A percentile compares a stretch with the other conserved stretches of the same genome.
These are phyloP conservation scores for Leishmania turanica DNA, from an alignment of 208 protist genomes.

Conservation along the genomic window DNA sequence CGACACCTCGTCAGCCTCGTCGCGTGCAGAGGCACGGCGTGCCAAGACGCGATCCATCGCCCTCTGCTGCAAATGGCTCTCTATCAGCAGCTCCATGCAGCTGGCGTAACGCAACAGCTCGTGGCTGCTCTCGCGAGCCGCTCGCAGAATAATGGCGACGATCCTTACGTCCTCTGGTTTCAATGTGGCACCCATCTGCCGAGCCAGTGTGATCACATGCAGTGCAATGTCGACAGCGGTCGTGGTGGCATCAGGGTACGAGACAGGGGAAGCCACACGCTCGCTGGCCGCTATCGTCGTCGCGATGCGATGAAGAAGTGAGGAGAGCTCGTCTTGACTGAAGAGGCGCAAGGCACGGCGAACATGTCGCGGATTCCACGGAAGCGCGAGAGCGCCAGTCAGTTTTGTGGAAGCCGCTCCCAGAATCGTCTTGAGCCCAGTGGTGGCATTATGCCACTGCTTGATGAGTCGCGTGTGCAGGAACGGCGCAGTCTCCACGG, in stretches of 20 bases:
- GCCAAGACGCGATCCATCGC: constrained; percentile 49
- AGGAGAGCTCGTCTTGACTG: constrained; percentile 34
- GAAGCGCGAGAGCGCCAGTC: constrained; percentile 36
- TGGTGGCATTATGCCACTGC: constrained; percentile 83
- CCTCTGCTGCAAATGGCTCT: constrained; percentile 55
- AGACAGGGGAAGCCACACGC: constrained; percentile 19
- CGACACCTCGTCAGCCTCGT: constrained; percentile 3
- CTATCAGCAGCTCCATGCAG: constrained; percentile 70
- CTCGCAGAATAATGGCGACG: constrained; percentile 58
- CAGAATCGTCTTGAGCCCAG: constrained; percentile 50
- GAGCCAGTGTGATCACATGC: constrained; percentile 66
- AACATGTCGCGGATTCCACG: constrained; percentile 78
- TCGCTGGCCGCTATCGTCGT: constrained; percentile 23
- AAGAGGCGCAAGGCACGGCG: constrained; percentile 64
- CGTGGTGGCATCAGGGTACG: constrained; percentile 43
- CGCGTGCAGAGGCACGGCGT: constrained; percentile 12
- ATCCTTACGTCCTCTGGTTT: constrained; percentile 42
- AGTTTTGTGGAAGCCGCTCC: constrained; percentile 12
- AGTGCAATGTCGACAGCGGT: constrained; percentile 55
- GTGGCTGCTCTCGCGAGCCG: constrained; percentile 59
- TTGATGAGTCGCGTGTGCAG: constrained; percentile 77
- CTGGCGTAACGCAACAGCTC: constrained; percentile 39
- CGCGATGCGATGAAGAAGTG: constrained; percentile 31
- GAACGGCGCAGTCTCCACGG: constrained; percentile 60
- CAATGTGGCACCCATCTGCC: constrained; percentile 59